Conservation (phyloP, 1,284 basidiomycete genomes). For the Somion occarium region DNA sequence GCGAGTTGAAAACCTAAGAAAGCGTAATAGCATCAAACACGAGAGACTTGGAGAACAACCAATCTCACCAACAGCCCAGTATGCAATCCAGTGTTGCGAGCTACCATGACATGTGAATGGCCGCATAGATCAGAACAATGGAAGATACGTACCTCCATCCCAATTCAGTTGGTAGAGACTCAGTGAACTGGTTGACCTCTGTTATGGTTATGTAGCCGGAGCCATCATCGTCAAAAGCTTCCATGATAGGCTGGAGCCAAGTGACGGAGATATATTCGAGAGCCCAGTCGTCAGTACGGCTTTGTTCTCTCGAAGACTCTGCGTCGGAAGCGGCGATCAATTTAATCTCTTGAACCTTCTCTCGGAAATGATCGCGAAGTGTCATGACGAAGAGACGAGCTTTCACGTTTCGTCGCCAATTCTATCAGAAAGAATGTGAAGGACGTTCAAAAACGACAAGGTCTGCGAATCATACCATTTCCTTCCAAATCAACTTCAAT, state of each 20-base stretch:
- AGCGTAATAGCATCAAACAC: not conserved
- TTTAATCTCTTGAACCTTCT: constrained; percentile 16
- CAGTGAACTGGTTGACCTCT: constrained; percentile 42
- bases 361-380: constrained; percentile 29
- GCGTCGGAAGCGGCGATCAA: constrained; percentile 1
- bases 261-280: constrained; percentile 36
- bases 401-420: constrained; percentile 32
- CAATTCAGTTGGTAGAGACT: constrained; percentile 13
- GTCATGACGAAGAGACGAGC: constrained; percentile 31
- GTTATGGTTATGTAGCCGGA: constrained; percentile 43
- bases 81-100: constrained; percentile 19
- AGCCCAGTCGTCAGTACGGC: constrained; percentile 37
- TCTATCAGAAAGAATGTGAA: constrained; percentile 15
- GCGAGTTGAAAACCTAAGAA: constrained; percentile 18
- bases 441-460: not conserved
- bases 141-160: constrained; percentile 26
- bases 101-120: constrained; percentile 14
- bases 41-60: too few relatives aligned
- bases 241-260: constrained; percentile 38
- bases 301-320: not conserved
- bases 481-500: constrained; percentile 20
- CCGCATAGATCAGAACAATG: too few relatives aligned
- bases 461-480: constrained; percentile 21
- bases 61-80: constrained; percentile 37
- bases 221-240: constrained; percentile 46